Conservation (phyloP, 805 yeast species). For the Saccharomycopsis oosterbeekiorum region DNA sequence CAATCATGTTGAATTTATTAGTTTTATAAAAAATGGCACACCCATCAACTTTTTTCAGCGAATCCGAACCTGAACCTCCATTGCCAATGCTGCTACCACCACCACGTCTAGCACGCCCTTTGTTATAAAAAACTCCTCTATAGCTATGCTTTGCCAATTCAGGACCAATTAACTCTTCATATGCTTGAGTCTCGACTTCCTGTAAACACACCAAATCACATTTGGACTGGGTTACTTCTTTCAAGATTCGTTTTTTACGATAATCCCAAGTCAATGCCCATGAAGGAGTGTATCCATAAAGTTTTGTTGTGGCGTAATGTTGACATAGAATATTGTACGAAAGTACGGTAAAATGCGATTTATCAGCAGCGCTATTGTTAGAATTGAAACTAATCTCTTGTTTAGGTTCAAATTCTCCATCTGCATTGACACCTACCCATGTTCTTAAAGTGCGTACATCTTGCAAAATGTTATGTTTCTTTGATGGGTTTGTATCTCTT, state of each 20-base stretch:
- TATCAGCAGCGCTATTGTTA: constrained; percentile 18
- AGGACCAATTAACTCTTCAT: constrained; percentile 81
- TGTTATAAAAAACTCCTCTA: constrained; percentile 71
- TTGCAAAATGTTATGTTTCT: constrained; percentile 31
- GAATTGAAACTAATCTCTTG: constrained; percentile 24
- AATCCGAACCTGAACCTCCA: background rate
- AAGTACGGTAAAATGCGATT: constrained; percentile 58
- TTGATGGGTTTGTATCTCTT: constrained; percentile 64
- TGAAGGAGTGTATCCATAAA: constrained; percentile 91
- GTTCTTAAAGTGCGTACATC: constrained; percentile 35
- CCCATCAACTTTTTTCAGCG: constrained; percentile 77
- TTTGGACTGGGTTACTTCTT: constrained; percentile 55
- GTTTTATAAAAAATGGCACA: constrained; percentile 88
- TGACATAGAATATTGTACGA: constrained; percentile 91
- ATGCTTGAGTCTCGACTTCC: constrained; percentile 86
- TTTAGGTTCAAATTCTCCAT: constrained; percentile 46
- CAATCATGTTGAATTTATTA: constrained; percentile 58
- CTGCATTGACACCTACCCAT: constrained; percentile 73
- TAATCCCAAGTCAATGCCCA: constrained; percentile 96
- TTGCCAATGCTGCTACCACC: constrained; percentile 51
- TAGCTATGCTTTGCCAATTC: constrained; percentile 65
- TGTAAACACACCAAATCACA: constrained; percentile 86
- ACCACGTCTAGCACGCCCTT: constrained; percentile 81
- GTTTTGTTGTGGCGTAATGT: constrained; percentile 83
- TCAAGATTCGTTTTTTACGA: constrained; percentile 65